Evolutionary conservation across 2,329 filamentous ascomycete genomes (phyloP).

Genomic region (Aspergillus vadensis): DNA sequence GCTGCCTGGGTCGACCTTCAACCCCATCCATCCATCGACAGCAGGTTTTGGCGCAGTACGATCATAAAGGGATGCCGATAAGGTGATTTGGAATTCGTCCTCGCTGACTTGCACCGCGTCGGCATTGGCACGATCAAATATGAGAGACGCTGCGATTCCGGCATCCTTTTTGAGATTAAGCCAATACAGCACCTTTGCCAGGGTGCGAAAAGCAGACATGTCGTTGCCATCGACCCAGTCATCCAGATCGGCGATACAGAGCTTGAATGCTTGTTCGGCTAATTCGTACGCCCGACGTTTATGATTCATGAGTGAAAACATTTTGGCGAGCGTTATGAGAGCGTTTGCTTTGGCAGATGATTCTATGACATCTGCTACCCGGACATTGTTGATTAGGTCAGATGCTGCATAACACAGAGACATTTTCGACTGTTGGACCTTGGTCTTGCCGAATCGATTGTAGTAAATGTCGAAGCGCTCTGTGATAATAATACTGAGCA

Average conservation of each 20-base stretch:
- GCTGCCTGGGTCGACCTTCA: not conserved
- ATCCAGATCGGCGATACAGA: not conserved
- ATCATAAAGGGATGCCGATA: not conserved
- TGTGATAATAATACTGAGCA: not conserved
- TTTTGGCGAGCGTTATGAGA: not conserved
- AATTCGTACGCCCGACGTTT: not conserved
- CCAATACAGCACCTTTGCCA: not conserved
- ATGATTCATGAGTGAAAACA: not conserved
- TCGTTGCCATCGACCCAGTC: not conserved
- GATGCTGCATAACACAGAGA: not conserved
- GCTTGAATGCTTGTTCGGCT: not conserved
- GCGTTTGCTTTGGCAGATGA: not conserved
- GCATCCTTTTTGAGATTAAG: not conserved
- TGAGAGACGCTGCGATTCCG: not conserved
- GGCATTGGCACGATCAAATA: not conserved
- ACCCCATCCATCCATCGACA: not conserved
- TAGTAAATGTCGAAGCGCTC: slow-evolving; percentile 1
- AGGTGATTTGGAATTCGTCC: not conserved
- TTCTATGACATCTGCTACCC: not conserved
- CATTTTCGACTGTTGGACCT: not conserved
- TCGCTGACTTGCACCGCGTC: not conserved
- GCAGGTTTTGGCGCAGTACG: not conserved
- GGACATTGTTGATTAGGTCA: not conserved
- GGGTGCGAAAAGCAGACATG: not conserved
- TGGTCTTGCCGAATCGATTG: not conserved